Evolutionary conservation across 2,329 filamentous ascomycete species (phyloP), one percentile per base, ranked within the genome.

Genomic region (Fusarium poae): DNA sequence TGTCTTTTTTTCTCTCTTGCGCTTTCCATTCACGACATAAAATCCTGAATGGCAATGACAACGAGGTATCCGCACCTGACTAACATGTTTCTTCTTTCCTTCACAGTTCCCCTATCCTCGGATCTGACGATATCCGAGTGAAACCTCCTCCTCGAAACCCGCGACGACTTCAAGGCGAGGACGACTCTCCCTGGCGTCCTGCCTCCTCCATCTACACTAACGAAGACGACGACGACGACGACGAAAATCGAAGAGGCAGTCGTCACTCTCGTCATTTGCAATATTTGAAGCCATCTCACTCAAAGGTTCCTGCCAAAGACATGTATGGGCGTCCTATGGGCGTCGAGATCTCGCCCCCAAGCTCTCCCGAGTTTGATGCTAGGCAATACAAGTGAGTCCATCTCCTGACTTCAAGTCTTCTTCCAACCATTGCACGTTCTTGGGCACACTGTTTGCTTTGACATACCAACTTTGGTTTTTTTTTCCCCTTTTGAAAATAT

Each of bases 331-430:
- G 72, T 48, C 67, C 67, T n/a, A 40, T 42, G 86, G 75, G 83
- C 81, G 44, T 87, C 83, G 63, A 77, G 55, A 81, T 88, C 65
- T 88, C 86, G 13, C 86, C 86, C 53, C 85, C 85, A 30, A 88
- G 86, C 78, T 88, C 86, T 42, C 86, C 86, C 25, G 86, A 88
- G 57, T 71, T 79, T 12, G 72, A 76, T 45, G 76, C 77, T 50
- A 70, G 74, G 35, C 75, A 73, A 53, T 61, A 81, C 69, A 76
- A 70, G 83, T 86, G 79, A 82, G 84, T 82, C 50, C 50, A 59
- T 37, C 59, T 59, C 46, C 55, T 46, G 44, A n/a, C 43, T 53
- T 35, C 49, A 13, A 46, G 23, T 25, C 34, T 37, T 40, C 21
- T 44, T 39, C 54, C n/a, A 20, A 23, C 23, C 21, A 35, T 48